Evolutionary conservation across 1,284 basidiomycete species (phyloP).

Genomic region (Vanrija pseudolonga): DNA sequence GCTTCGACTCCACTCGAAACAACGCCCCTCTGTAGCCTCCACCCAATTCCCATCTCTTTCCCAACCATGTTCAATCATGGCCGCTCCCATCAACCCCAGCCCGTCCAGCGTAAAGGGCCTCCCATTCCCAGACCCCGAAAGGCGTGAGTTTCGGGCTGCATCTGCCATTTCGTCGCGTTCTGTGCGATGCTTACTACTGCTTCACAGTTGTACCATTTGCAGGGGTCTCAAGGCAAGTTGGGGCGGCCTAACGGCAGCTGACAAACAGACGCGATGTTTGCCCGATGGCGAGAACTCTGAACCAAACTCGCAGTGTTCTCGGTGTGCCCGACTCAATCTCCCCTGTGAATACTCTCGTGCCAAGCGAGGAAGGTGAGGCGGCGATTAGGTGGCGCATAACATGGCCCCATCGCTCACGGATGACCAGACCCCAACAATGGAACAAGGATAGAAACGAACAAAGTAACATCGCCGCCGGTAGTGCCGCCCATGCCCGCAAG

Average conservation of each 20-base stretch:
- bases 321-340: conserved; percentile 13
- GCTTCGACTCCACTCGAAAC: not conserved
- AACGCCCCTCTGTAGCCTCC: not conserved
- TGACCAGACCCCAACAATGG: no score
- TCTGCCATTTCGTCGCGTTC: not conserved
- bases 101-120: not conserved
- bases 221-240: conserved; percentile 10
- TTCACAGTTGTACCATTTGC: conserved; percentile 9
- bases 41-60: not conserved
- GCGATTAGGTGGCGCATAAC: no score
- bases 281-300: conserved; percentile 14
- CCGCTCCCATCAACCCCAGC: not conserved
- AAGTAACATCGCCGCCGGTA: no score
- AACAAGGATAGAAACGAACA: no score
- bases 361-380: conserved; percentile 6
- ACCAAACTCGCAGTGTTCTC: conserved; percentile 12
- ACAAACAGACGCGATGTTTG: conserved; percentile 10
- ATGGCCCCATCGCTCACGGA: no score
- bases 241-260: not conserved
- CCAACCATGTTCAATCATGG: not conserved
- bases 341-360: conserved; percentile 12
- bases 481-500: no score
- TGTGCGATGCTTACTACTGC: not conserved
- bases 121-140: conserved; percentile 16
- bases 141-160: conserved; percentile 12